Evolutionary conservation across 306 rosid genomes (phyloP).

Genomic region (Abrus pulchellus): DNA sequence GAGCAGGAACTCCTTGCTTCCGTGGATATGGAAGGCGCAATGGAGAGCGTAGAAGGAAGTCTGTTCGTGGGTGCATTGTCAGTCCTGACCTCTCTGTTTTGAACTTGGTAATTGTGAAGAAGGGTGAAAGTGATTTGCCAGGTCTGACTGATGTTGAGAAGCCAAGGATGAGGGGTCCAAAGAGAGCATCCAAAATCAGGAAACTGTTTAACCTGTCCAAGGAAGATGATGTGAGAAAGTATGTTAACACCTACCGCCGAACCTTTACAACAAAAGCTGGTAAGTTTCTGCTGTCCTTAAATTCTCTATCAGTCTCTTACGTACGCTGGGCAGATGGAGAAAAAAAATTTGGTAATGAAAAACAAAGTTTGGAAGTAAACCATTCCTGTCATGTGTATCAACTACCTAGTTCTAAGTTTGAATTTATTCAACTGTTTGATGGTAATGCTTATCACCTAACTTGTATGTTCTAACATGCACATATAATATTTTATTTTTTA

Average conservation of each 20-base stretch:
- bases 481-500: not conserved
- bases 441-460: not conserved
- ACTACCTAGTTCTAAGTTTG: not conserved
- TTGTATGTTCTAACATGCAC: not conserved
- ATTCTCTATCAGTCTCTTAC: too few species aligned
- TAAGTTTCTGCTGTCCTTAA: not conserved
- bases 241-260: slow-evolving; percentile 54
- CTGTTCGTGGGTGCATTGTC: slow-evolving; percentile 58
- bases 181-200: too few species aligned
- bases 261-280: slow-evolving; percentile 52
- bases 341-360: not conserved
- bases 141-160: slow-evolving; percentile 54
- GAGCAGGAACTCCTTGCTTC: slow-evolving; percentile 40
- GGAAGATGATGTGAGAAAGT: not conserved
- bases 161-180: slow-evolving; percentile 48
- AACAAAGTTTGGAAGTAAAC: not conserved
- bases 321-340: not conserved
- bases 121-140: slow-evolving; percentile 51
- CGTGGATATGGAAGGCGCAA: slow-evolving; percentile 48
- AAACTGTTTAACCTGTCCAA: too few species aligned
- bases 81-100: slow-evolving; percentile 45
- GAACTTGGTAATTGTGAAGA: slow-evolving; percentile 48
- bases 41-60: slow-evolving; percentile 58
- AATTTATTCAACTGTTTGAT: not conserved
- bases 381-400: not conserved